These are phyloP conservation scores for Cordyceps farinosa DNA, from an alignment of 2,329 filamentous ascomycete species.

Conservation along the genomic window DNA sequence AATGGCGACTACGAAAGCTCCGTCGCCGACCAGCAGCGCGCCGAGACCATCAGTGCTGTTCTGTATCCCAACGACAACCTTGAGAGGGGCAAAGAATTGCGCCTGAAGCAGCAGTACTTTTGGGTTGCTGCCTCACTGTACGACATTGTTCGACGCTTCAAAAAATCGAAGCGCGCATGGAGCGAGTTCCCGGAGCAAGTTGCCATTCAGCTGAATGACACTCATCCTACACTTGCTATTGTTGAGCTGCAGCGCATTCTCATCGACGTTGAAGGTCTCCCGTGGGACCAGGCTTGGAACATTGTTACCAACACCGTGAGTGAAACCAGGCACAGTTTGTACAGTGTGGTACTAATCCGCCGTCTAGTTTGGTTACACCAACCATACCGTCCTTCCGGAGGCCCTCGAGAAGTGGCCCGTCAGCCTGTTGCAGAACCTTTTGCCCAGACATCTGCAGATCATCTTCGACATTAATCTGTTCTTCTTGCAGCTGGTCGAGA, in stretches of 20 bases:
- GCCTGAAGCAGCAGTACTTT: slow-evolving; percentile 99
- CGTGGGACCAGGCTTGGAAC: slow-evolving; percentile 89
- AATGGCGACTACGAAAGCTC: slow-evolving; percentile 96
- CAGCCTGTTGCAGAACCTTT: slow-evolving; percentile 82
- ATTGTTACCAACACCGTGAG: slow-evolving; percentile 67
- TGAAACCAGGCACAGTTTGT: slow-evolving; percentile 18
- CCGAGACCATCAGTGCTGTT: slow-evolving; percentile 98
- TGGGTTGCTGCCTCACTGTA: slow-evolving; percentile 97
- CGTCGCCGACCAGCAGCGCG: slow-evolving; percentile 94
- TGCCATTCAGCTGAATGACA: slow-evolving; percentile 97
- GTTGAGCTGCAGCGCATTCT: slow-evolving; percentile 94
- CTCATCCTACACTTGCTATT: slow-evolving; percentile 92
- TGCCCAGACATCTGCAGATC: slow-evolving; percentile 92
- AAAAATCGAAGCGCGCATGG: slow-evolving; percentile 92
- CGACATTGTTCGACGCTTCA: slow-evolving; percentile 96
- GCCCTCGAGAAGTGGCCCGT: slow-evolving; percentile 99
- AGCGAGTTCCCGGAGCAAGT: slow-evolving; percentile 89
- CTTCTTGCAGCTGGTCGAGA: slow-evolving; percentile 90
- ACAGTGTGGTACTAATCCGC: background rate
- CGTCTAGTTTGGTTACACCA: slow-evolving; percentile 83
- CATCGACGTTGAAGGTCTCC: slow-evolving; percentile 81
- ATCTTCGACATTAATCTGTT: slow-evolving; percentile 97
- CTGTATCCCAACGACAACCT: slow-evolving; percentile 97
- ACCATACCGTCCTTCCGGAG: slow-evolving; percentile 96
- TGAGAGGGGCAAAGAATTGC: slow-evolving; percentile 92